A percentile compares a stretch with the other conserved stretches of the same genome.
Evolutionary conservation across 441 rosid species (phyloP).

Genomic region (Populus hybrid): DNA sequence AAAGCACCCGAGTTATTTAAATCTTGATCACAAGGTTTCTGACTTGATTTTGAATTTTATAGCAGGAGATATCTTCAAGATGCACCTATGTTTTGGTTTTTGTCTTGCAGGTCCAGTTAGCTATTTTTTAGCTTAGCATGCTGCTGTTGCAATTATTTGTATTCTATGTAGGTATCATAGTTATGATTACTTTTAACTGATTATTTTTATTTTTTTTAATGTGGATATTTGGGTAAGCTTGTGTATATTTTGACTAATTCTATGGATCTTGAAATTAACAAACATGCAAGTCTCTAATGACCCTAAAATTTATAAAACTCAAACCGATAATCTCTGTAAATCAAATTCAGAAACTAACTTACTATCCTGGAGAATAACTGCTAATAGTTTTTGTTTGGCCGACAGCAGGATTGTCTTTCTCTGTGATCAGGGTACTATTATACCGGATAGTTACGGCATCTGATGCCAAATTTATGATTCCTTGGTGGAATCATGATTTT

Average conservation of each 20-base stretch:
- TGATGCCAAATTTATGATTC: constrained; percentile 9
- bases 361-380: too few species aligned
- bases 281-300: too few species aligned
- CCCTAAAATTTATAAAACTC: too few species aligned
- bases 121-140: not conserved
- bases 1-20: not conserved
- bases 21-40: not conserved
- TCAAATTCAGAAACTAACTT: too few species aligned
- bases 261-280: too few species aligned
- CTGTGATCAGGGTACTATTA: too few species aligned
- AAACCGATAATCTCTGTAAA: too few species aligned
- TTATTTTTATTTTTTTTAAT: too few species aligned
- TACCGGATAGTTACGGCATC: not conserved
- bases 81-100: not conserved
- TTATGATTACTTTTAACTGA: too few species aligned
- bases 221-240: too few species aligned
- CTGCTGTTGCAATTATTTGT: not conserved
- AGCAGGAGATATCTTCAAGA: not conserved
- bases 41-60: not conserved
- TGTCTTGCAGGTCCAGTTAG: not conserved
- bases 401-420: not conserved
- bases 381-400: not conserved
- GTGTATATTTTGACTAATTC: too few species aligned
- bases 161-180: not conserved
- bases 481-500: constrained; percentile 2